A percentile compares a stretch with the other conserved stretches of the same genome.
These are phyloP conservation scores for Neurospora discreta DNA, from an alignment of 495 filamentous ascomycete species.

Conservation along the genomic window DNA sequence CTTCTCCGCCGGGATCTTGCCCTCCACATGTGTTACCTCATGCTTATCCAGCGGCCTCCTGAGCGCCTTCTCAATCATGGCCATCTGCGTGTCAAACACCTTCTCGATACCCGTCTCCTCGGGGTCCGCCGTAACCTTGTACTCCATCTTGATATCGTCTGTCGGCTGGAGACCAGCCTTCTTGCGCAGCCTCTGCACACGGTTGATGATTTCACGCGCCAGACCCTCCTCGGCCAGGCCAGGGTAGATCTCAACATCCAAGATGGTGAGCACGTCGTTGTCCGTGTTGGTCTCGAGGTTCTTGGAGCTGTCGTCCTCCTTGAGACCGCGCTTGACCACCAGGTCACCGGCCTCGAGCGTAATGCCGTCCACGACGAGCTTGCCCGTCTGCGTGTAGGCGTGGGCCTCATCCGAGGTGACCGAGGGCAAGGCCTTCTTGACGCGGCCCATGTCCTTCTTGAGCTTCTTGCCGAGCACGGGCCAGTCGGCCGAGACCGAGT, in stretches of 20 bases:
- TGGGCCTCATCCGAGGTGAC: slow-evolving; percentile 72
- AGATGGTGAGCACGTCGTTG: slow-evolving; percentile 34
- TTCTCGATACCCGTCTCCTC: slow-evolving; percentile 62
- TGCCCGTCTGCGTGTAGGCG: slow-evolving; percentile 54
- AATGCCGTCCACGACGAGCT: slow-evolving; percentile 75
- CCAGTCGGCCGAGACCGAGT: slow-evolving; percentile 83
- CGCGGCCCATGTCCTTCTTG: slow-evolving; percentile 80
- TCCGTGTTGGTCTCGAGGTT: slow-evolving; percentile 79
- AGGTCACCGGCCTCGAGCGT: slow-evolving; percentile 70
- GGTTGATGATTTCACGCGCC: slow-evolving; percentile 34
- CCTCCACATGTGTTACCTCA: slow-evolving; percentile 50
- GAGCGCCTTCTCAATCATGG: slow-evolving; percentile 66
- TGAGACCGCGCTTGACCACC: slow-evolving; percentile 68
- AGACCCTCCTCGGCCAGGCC: slow-evolving; percentile 33
- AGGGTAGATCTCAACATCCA: slow-evolving; percentile 31
- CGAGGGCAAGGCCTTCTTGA: slow-evolving; percentile 78
- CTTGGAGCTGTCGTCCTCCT: slow-evolving; percentile 52
- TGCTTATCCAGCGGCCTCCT: slow-evolving; percentile 71
- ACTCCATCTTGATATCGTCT: slow-evolving; percentile 37
- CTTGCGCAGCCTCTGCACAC: slow-evolving; percentile 36
- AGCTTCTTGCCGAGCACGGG: slow-evolving; percentile 91
- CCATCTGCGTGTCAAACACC: slow-evolving; percentile 58
- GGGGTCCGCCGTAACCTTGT: slow-evolving; percentile 48
- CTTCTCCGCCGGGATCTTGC: slow-evolving; percentile 45
- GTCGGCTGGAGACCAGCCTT: slow-evolving; percentile 33